Base-by-base conservation (phyloP, 2,329 filamentous ascomycete species). In the Alternaria dauci region DNA sequence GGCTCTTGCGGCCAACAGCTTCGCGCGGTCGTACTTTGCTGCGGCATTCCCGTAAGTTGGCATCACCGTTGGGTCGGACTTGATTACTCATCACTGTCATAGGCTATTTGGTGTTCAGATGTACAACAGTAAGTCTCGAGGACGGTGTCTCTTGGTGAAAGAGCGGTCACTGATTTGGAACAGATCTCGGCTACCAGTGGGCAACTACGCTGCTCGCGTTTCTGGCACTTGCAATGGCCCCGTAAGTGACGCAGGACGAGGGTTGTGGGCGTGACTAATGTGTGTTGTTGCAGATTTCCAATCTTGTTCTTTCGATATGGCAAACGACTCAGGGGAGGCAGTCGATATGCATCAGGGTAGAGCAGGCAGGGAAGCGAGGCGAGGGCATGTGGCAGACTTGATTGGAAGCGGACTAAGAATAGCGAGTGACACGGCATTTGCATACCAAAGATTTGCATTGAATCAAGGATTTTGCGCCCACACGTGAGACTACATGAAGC, bases 281-380 rank as follows among this genome's bases (percentile, higher is more conserved):
- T 62, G 66, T 52, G 39, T 63, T 68, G 61, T 59, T 25, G 65
- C 79, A 78, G 79, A 55, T 80, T 80, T 65, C 78, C 78, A 53
- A 80, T 81, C 63, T 67, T 84, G 52, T 84, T 84, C 75, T 84
- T 81, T 77, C 80, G 74, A 70, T 82, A 79, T 69, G 83, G 83
- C 68, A 81, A 82, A 75, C 71, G 76, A 64, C 78, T 84, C 73
- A 80, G 83, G 78, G 79, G 77, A 57, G 78, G 71, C 48, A 83
- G 81, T 70, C 78, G 80, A 50, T 84, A 82, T 72, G 83, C 82
- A 63, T 78, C 80, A 70, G 70, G 20, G 20, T 65, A 66, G 77
- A 76, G 61, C 57, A 65, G 55, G 51, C 55, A 23, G 41, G 59
- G 30, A 23, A 18, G 46, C 46, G 30, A 55, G 23, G 52, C 42